Conservation (phyloP, 176 grass and related monocot species). For the Avena sativa region DNA sequence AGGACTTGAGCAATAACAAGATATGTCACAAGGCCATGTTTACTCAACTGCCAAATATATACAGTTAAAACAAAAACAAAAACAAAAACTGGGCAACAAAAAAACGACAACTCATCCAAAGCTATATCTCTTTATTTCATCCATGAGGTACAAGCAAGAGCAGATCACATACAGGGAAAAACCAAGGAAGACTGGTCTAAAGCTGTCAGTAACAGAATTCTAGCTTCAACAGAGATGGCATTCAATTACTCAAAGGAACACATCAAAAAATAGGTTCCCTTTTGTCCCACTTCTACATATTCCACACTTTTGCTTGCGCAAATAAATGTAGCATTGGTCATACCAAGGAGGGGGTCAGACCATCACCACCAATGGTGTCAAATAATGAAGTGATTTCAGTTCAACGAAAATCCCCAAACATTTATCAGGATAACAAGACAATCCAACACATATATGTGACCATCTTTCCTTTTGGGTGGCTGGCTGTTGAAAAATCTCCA, state of each 20-base stretch:
- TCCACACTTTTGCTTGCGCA: background rate
- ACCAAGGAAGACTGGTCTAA: background rate
- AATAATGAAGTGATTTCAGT: constrained; percentile 17
- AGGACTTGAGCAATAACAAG: background rate
- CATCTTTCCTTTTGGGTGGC: constrained; percentile 35
- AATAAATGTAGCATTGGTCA: background rate
- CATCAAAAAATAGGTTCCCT: constrained; percentile 63
- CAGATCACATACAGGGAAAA: background rate
- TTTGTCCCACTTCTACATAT: constrained; percentile 47
- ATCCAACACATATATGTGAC: background rate
- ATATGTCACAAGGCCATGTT: background rate
- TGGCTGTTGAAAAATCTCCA: constrained; percentile 49
- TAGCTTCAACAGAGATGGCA: constrained; percentile 27
- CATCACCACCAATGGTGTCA: constrained; percentile 29
- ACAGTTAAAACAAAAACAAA: background rate
- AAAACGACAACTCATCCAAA: background rate
- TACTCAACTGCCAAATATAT: background rate
- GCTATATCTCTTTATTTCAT: background rate
- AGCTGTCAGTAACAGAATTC: background rate
- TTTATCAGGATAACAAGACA: background rate
- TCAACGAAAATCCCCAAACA: background rate
- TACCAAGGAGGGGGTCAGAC: background rate
- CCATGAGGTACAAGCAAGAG: background rate
- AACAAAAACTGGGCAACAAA: no score
- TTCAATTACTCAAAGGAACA: constrained; percentile 61